Conservation (phyloP, 2,329 filamentous ascomycete species). For the Fusarium hostae region DNA sequence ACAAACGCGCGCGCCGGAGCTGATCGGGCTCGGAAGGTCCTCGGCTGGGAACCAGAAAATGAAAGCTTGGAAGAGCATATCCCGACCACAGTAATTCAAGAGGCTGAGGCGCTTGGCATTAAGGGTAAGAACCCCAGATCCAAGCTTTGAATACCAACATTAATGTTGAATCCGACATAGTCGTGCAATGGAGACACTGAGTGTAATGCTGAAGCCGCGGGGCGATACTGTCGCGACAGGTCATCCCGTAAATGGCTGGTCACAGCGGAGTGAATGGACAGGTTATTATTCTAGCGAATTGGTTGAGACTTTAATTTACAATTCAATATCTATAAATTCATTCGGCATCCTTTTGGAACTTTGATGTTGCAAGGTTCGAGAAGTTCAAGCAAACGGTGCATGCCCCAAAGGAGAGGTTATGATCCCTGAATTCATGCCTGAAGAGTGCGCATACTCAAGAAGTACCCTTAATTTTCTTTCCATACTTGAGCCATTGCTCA, state of each 20-base stretch:
- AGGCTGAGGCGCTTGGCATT: conserved; percentile 27
- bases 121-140: not conserved
- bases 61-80: conserved; percentile 58
- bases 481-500: no score
- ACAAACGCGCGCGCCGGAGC: conserved; percentile 65
- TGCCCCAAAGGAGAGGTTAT: conserved; percentile 31
- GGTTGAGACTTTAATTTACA: no score
- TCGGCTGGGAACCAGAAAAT: conserved; percentile 64
- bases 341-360: no score
- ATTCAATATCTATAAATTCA: no score
- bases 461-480: no score
- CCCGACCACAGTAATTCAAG: conserved; percentile 34
- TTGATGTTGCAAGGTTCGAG: no score
- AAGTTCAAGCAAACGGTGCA: no score
- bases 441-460: conserved; percentile 13
- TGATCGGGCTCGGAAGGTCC: conserved; percentile 59
- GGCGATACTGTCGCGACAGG: not conserved
- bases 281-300: not conserved
- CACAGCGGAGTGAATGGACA: not conserved
- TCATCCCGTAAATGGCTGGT: not conserved
- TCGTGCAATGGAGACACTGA: conserved; percentile 1
- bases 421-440: conserved; percentile 29
- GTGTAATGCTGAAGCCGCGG: not conserved
- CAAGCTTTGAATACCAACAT: not conserved
- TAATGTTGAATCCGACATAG: not conserved